Conservation (phyloP, 2,329 filamentous ascomycete species). For the Alternaria tenuissima region DNA sequence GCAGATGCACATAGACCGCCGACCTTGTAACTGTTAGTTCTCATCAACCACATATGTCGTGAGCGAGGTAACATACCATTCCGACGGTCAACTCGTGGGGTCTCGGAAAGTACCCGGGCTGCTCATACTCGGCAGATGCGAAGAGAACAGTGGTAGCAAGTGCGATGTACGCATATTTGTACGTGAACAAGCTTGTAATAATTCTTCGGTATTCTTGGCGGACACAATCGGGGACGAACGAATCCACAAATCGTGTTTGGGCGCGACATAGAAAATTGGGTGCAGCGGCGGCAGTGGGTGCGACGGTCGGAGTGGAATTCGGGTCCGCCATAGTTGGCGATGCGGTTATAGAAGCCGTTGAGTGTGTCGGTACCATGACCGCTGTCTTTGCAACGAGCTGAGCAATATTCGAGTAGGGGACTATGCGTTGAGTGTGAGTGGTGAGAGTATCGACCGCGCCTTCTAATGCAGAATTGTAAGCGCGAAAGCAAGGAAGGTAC, state of each 20-base stretch:
- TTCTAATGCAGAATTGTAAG: background rate
- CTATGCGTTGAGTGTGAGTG: background rate
- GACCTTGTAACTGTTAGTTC: background rate
- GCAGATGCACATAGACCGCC: background rate
- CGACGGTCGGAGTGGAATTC: background rate
- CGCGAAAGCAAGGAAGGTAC: background rate
- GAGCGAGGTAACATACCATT: background rate
- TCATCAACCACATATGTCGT: background rate
- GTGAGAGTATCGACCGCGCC: background rate
- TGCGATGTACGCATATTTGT: background rate
- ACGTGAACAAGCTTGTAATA: background rate
- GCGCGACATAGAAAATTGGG: background rate
- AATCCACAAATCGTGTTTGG: background rate
- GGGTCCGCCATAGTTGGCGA: background rate
- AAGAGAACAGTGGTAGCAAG: background rate
- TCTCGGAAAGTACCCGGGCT: conserved; percentile 8
- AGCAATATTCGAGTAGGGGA: background rate
- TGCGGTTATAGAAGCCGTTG: background rate
- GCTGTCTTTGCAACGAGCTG: background rate
- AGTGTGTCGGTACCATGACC: background rate
- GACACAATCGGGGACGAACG: conserved; percentile 3
- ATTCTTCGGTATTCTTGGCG: conserved; percentile 8
- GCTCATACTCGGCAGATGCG: conserved; percentile 11
- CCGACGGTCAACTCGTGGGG: background rate
- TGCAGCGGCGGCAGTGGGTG: background rate